Evolutionary conservation across 2,329 filamentous ascomycete species (phyloP).

Genomic region (Parafenestella ontariensis): DNA sequence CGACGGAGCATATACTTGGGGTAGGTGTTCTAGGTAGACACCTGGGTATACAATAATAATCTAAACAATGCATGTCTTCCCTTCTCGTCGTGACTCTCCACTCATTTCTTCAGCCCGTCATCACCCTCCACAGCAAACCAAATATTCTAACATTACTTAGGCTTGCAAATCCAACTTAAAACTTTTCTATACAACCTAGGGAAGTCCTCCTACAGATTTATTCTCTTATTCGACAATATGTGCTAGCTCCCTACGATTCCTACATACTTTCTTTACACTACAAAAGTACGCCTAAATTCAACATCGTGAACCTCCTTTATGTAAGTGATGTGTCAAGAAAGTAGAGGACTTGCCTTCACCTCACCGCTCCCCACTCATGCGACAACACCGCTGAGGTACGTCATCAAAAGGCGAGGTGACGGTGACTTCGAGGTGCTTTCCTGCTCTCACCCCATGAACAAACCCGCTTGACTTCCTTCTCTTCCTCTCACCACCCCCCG

Average conservation of each 20-base stretch:
- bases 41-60: conserved; percentile 9
- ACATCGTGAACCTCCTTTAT: too few species aligned
- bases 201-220: too few species aligned
- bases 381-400: not conserved
- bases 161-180: too few species aligned
- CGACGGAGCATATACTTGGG: conserved; percentile 6
- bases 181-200: too few species aligned
- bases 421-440: not conserved
- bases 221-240: too few species aligned
- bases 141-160: too few species aligned
- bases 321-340: too few species aligned
- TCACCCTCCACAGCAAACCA: conserved; percentile 39
- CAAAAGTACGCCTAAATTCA: too few species aligned
- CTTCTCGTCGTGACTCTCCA: not conserved
- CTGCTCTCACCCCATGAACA: not conserved
- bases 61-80: not conserved
- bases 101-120: not conserved
- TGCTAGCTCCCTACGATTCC: too few species aligned
- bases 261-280: too few species aligned
- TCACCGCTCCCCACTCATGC: not conserved
- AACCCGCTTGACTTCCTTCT: not conserved
- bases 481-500: not conserved
- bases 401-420: not conserved
- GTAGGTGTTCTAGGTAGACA: conserved; percentile 8
- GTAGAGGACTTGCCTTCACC: not conserved